A percentile compares a stretch with the other conserved stretches of the same genome.
Conservation (phyloP, 495 filamentous ascomycete genomes). For the Aspergillus coremiiformis region DNA sequence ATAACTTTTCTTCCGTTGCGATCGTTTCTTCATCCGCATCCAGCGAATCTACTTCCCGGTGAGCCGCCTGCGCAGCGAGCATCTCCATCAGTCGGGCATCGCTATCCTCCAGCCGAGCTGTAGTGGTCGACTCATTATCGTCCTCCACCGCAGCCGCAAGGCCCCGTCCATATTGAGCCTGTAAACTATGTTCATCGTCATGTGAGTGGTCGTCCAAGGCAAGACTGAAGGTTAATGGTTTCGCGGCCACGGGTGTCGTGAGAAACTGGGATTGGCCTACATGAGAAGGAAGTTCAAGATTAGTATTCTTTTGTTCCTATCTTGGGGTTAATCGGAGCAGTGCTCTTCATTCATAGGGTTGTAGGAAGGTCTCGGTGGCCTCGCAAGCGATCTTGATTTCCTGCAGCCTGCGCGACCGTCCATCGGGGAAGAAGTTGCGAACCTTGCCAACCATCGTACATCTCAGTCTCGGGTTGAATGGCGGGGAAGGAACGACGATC, state of each 20-base stretch:
- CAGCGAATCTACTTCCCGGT: constrained; percentile 61
- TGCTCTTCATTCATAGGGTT: not conserved
- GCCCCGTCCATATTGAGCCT: constrained; percentile 31
- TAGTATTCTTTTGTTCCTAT: not conserved
- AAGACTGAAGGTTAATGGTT: constrained; percentile 77
- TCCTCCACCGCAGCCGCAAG: constrained; percentile 40
- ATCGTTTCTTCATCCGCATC: constrained; percentile 75
- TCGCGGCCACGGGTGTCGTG: constrained; percentile 73
- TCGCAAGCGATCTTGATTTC: not conserved
- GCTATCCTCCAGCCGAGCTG: constrained; percentile 64
- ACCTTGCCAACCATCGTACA: constrained; percentile 99
- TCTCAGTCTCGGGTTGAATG: constrained; percentile 70
- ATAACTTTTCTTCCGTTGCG: constrained; percentile 61
- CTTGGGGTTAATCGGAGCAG: not conserved
- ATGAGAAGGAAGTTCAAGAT: not conserved
- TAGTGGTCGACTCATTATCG: constrained; percentile 53
- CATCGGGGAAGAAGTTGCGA: constrained; percentile 12
- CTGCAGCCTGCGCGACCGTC: constrained; percentile 1
- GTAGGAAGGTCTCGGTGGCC: not conserved
- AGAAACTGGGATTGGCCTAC: constrained; percentile 92
- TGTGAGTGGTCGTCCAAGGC: constrained; percentile 62
- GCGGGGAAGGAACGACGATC: constrained; percentile 65
- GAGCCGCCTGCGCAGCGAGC: constrained; percentile 86
- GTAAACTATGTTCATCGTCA: constrained; percentile 35
- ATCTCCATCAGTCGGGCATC: constrained; percentile 89